Evolutionary conservation across 1,284 basidiomycete genomes (phyloP).

Genomic region (Tetrapyrgos nigripes): DNA sequence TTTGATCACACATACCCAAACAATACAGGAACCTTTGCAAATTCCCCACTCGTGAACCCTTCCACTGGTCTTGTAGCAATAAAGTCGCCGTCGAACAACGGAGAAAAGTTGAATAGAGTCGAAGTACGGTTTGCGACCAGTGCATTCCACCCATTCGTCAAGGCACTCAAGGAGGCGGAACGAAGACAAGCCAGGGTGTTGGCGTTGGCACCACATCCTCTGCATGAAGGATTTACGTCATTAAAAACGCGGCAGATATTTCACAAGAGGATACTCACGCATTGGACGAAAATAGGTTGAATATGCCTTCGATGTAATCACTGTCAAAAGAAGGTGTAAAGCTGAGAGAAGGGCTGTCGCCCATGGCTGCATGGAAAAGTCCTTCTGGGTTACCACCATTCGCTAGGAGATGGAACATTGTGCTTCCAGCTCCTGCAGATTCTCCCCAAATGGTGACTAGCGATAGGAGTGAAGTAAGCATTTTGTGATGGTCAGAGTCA

Average conservation of each 20-base stretch:
- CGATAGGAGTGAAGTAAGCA: slow-evolving; percentile 3
- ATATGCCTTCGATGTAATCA: slow-evolving; percentile 15
- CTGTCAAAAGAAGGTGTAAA: slow-evolving; percentile 14
- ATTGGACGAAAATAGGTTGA: slow-evolving; percentile 7
- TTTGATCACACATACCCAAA: slow-evolving; percentile 13
- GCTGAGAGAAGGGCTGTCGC: slow-evolving; percentile 21
- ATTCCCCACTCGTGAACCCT: slow-evolving; percentile 15
- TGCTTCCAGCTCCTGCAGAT: slow-evolving; percentile 19
- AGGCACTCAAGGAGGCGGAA: background rate
- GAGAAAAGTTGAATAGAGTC: slow-evolving; percentile 18
- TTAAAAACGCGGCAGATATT: background rate
- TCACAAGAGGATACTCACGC: slow-evolving; percentile 10
- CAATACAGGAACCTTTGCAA: slow-evolving; percentile 16
- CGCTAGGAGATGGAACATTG: slow-evolving; percentile 20
- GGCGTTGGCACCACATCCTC: slow-evolving; percentile 6
- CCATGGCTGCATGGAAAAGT: slow-evolving; percentile 19
- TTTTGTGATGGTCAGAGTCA: background rate
- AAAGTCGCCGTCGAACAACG: slow-evolving; percentile 16
- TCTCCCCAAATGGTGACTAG: slow-evolving; percentile 24
- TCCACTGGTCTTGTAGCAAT: slow-evolving; percentile 17
- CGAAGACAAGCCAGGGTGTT: background rate
- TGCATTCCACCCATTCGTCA: background rate
- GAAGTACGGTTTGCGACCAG: slow-evolving; percentile 5
- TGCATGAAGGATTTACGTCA: background rate
- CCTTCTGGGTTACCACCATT: slow-evolving; percentile 16